Evolutionary conservation across 148 eudicot species (phyloP).

Genomic region (Cornus florida): DNA sequence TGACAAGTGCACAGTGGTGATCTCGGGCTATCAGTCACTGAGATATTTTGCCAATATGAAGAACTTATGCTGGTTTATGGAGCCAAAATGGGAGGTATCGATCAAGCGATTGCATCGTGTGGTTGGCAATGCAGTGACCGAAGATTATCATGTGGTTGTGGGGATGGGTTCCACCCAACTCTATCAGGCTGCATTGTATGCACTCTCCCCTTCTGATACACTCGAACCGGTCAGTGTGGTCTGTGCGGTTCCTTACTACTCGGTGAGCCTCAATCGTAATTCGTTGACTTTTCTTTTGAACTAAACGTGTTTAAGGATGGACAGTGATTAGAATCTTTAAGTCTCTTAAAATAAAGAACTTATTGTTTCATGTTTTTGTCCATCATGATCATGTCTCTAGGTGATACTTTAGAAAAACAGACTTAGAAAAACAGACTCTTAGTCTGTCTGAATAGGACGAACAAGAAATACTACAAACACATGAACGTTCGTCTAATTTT

Average conservation of each 20-base stretch:
- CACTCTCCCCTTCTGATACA: slow-evolving; percentile 31
- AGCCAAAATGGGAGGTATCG: slow-evolving; percentile 52
- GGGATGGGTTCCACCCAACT: slow-evolving; percentile 77
- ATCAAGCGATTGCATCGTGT: slow-evolving; percentile 38
- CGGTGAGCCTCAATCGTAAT: slow-evolving; percentile 41
- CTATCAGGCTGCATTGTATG: slow-evolving; percentile 48
- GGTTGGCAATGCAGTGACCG: slow-evolving; percentile 54
- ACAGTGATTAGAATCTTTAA: too few relatives aligned
- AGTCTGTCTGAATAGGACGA: too few relatives aligned
- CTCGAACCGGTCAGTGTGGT: slow-evolving; percentile 45
- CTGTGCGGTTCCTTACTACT: slow-evolving; percentile 63
- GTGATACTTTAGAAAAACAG: too few relatives aligned
- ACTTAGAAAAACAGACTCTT: too few relatives aligned
- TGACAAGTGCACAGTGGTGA: slow-evolving; percentile 37
- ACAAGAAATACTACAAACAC: too few relatives aligned
- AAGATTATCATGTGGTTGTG: slow-evolving; percentile 45
- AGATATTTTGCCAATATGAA: slow-evolving; percentile 53
- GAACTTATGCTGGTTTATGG: slow-evolving; percentile 48
- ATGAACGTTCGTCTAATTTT: too few relatives aligned
- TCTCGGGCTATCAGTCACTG: slow-evolving; percentile 45
- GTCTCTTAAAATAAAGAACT: too few relatives aligned
- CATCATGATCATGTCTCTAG: too few relatives aligned
- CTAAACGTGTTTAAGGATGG: too few relatives aligned
- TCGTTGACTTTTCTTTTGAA: too few relatives aligned
- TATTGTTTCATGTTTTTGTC: too few relatives aligned